Evolutionary conservation across 805 yeast species (phyloP).

Genomic region (Isabelozyma rhagii): DNA sequence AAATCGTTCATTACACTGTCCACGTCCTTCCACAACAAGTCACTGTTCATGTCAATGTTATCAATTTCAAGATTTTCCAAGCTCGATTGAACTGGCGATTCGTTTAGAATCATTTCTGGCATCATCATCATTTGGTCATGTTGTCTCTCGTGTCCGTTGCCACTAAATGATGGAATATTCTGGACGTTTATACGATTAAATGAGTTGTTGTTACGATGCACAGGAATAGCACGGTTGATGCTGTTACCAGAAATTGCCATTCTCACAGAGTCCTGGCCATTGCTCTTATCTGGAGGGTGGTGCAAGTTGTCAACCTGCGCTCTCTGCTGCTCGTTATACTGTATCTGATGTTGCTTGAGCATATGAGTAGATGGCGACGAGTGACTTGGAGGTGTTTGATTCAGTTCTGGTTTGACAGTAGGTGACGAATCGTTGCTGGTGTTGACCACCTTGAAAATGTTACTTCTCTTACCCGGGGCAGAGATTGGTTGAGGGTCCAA

Average conservation of each 20-base stretch:
- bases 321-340: background rate
- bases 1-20: conserved; percentile 89
- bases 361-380: background rate
- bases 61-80: conserved; percentile 35
- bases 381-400: background rate
- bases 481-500: conserved; percentile 79
- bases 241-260: conserved; percentile 1
- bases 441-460: conserved; percentile 37
- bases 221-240: conserved; percentile 1
- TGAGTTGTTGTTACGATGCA: background rate
- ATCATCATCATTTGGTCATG: background rate
- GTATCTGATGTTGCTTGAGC: background rate
- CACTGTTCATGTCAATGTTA: conserved; percentile 48
- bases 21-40: conserved; percentile 72
- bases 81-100: conserved; percentile 25
- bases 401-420: background rate
- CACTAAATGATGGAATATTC: background rate
- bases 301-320: conserved; percentile 2
- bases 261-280: background rate
- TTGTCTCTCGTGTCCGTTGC: background rate
- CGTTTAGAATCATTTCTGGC: conserved; percentile 9
- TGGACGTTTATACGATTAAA: background rate
- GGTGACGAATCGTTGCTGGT: conserved; percentile 14
- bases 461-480: conserved; percentile 30
- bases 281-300: background rate